A percentile compares a stretch with the other conserved stretches of the same genome.
Conservation (phyloP, 441 rosid genomes). For the Macaranga tanarius region DNA sequence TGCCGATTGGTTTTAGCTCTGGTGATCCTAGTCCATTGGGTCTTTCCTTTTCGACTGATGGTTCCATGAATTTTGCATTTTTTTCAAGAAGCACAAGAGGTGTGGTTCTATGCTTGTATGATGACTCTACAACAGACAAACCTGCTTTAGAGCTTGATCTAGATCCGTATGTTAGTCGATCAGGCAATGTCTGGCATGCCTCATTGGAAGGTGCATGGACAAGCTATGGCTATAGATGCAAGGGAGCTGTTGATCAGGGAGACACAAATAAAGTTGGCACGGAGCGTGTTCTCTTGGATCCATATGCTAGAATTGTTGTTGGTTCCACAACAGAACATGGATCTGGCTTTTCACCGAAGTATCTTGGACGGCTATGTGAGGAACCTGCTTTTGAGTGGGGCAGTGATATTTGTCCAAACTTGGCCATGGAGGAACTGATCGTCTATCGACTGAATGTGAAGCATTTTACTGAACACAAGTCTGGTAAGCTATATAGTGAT, state of each 20-base stretch:
- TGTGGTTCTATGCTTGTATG: slow-evolving; percentile 67
- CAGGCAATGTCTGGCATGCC: slow-evolving; percentile 91
- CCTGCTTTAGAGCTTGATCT: slow-evolving; percentile 94
- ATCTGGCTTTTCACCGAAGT: slow-evolving; percentile 33
- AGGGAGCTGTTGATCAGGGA: slow-evolving; percentile 33
- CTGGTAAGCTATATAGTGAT: slow-evolving; percentile 55
- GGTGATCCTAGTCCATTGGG: slow-evolving; percentile 79
- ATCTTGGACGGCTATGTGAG: slow-evolving; percentile 51
- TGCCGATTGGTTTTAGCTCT: slow-evolving; percentile 70
- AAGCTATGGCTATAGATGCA: slow-evolving; percentile 67
- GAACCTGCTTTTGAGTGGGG: slow-evolving; percentile 78
- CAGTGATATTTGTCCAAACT: slow-evolving; percentile 55
- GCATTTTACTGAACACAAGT: slow-evolving; percentile 66
- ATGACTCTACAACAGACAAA: slow-evolving; percentile 43
- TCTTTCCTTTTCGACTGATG: slow-evolving; percentile 60
- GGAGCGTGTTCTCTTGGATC: slow-evolving; percentile 64
- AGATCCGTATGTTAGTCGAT: slow-evolving; percentile 75
- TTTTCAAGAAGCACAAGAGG: slow-evolving; percentile 57
- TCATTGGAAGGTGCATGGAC: slow-evolving; percentile 49
- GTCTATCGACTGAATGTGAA: slow-evolving; percentile 74
- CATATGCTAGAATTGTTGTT: slow-evolving; percentile 61
- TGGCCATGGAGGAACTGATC: slow-evolving; percentile 62
- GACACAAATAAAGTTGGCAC: slow-evolving; percentile 30
- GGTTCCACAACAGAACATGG: slow-evolving; percentile 31
- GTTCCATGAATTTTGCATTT: slow-evolving; percentile 69